Conservation (phyloP, 2,329 filamentous ascomycete genomes). For the Myriosclerotinia curreyana region DNA sequence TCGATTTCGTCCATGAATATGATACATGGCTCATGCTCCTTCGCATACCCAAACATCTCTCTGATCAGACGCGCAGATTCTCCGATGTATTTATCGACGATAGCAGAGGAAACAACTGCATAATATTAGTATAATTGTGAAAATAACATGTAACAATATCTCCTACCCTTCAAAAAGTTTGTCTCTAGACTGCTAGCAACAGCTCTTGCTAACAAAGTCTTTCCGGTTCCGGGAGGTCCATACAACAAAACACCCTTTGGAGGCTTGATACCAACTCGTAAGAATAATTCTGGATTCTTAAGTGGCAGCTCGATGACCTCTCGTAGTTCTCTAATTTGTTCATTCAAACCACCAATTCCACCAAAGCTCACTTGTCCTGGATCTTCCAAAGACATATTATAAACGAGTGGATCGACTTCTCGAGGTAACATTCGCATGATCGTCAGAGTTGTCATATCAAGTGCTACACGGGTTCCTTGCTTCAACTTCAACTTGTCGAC, state of each 20-base stretch:
- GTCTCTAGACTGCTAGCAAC: conserved; percentile 96
- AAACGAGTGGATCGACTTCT: conserved; percentile 96
- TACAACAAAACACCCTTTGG: conserved; percentile 97
- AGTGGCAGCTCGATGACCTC: conserved; percentile 97
- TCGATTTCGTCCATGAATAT: conserved; percentile 99
- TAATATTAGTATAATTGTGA: conserved; percentile 27
- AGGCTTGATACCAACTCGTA: conserved; percentile 96
- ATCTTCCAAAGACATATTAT: conserved; percentile 99
- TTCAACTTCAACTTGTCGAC: conserved; percentile 97
- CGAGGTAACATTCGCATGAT: conserved; percentile 99
- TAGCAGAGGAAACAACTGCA: conserved; percentile 92
- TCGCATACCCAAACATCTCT: conserved; percentile 99
- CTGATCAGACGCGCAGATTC: conserved; percentile 95
- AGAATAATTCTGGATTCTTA: conserved; percentile 97
- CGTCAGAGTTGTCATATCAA: conserved; percentile 98
- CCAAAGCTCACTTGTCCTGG: conserved; percentile 97
- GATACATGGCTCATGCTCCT: conserved; percentile 98
- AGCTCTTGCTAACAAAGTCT: conserved; percentile 89
- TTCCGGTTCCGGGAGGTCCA: conserved; percentile 93
- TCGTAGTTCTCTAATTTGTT: conserved; percentile 94
- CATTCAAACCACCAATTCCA: conserved; percentile 95
- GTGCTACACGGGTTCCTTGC: conserved; percentile 93
- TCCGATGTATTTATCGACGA: conserved; percentile 99
- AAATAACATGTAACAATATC: neutral
- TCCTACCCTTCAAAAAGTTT: conserved; percentile 91